phyloP scores from a whole-genome alignment of 2,329 filamentous ascomycete genomes.

The Curvularia spicifera region DNA sequence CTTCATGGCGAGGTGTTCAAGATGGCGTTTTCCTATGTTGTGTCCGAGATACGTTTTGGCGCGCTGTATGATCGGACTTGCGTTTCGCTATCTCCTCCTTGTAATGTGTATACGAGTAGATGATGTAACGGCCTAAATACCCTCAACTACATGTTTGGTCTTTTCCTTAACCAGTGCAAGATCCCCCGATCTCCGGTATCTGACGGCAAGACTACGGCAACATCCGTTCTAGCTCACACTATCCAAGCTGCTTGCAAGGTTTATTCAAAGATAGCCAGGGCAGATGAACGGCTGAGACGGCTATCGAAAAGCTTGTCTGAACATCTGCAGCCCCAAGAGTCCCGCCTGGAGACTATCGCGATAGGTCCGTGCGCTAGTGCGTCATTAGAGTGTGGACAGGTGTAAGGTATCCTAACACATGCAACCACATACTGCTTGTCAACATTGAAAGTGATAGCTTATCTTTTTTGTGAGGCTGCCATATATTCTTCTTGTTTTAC shows the following conservation, averaged over 20 bases:
- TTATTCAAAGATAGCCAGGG: not conserved
- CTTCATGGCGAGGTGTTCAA: slow-evolving; percentile 1
- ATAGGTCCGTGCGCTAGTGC: slow-evolving; percentile 5
- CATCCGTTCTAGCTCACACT: not conserved
- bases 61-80: not conserved
- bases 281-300: not conserved
- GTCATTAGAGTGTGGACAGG: slow-evolving; percentile 2
- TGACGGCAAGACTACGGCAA: not conserved
- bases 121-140: not conserved
- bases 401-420: slow-evolving; percentile 1
- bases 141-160: not conserved
- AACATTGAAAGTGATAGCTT: not conserved
- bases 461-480: not conserved
- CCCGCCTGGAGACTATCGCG: not conserved
- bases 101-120: not conserved
- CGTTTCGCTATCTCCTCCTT: not conserved
- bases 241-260: not conserved
- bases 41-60: not conserved
- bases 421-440: not conserved
- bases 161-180: not conserved
- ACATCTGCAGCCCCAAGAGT: not conserved
- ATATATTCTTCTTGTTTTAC: too few relatives aligned
- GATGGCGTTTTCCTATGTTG: not conserved
- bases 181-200: not conserved
- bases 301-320: slow-evolving; percentile 11